Evolutionary conservation across 2,329 filamentous ascomycete genomes (phyloP), one percentile per base, ranked within the genome.

Genomic region (Cladosporium phlei): DNA sequence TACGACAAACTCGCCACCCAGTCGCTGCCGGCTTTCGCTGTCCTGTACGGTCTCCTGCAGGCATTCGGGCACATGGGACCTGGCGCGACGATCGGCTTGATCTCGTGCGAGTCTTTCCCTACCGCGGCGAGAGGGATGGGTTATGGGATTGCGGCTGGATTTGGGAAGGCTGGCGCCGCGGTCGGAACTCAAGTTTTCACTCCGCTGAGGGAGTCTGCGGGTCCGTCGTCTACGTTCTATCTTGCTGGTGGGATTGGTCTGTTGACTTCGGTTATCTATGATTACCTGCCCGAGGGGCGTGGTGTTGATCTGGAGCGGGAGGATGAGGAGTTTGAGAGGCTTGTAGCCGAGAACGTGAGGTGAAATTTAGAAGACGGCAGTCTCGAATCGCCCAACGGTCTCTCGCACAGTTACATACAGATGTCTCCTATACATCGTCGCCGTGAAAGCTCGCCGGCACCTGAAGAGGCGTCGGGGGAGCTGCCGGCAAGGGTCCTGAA

Each of bases 1-100:
- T 77, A 75, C 51, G 59, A 73, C 28, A 59, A 67, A 29, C 68
- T 77, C 51, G 72, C 69, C 11, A 66, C 74, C 38, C 46, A 53
- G n/a, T 48, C 52, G 12, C 58, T 77, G 3, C 72, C 75, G 0
- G 66, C 74, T 4, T 77, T 77, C 52, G 67, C 77, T 9, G 65
- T 77, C 12, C 69, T 77, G 47, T 77, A 77, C 51, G 74, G 73
- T 1, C 58, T 77, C 3, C 72, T 78, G 66, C 71, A 74, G 51
- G 69, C 67, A 19, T 70, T 66, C 2, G 72, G 73, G 0, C 73
- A 76, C 47, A 58, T 77, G 44, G 74, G 75, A 0, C 74, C 74
- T 0, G 75, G 75, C 0, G 70, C 74, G 30, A 76, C 73, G 60
- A 65, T 77, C 3, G 74, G 73, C 1, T 60, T 77, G 3, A 56